A percentile compares a stretch with the other conserved stretches of the same genome.
Conservation (phyloP, 2,329 filamentous ascomycete genomes). For the Cercospora sojina region DNA sequence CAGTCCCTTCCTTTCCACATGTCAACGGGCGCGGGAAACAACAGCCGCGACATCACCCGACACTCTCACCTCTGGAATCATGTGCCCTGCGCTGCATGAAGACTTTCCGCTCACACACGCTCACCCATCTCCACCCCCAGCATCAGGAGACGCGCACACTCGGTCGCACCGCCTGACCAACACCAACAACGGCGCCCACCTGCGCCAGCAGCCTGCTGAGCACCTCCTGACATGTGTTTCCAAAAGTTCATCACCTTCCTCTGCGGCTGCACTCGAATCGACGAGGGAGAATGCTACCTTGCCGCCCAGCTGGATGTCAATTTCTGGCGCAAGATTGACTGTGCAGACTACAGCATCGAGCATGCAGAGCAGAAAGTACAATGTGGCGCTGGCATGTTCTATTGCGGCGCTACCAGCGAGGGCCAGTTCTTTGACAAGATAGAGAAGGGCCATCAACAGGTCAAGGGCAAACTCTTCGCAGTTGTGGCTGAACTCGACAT, state of each 20-base stretch:
- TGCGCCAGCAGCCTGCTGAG: neutral
- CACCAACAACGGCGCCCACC: neutral
- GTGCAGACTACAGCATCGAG: conserved; percentile 21
- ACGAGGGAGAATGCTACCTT: conserved; percentile 19
- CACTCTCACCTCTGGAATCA: neutral
- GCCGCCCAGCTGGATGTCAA: conserved; percentile 21
- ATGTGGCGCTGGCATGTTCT: conserved; percentile 23
- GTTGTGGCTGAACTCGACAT: neutral
- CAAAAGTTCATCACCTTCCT: conserved; percentile 25
- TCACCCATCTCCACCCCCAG: neutral
- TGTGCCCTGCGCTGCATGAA: neutral
- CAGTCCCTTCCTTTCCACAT: neutral
- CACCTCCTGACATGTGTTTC: conserved; percentile 31
- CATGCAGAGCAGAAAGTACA: neutral
- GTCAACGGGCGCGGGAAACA: neutral
- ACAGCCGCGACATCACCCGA: neutral
- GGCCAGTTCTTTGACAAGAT: conserved; percentile 19
- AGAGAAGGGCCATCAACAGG: conserved; percentile 1
- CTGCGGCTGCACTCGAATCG: conserved; percentile 31
- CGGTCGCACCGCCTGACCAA: neutral
- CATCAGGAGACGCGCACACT: neutral
- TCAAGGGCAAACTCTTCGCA: neutral
- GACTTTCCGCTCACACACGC: neutral
- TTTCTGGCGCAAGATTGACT: conserved; percentile 25
- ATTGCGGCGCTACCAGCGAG: conserved; percentile 20